These are phyloP conservation scores for Flaveria bidentis DNA, from an alignment of 129 eudicot genomes.

Conservation along the genomic window DNA sequence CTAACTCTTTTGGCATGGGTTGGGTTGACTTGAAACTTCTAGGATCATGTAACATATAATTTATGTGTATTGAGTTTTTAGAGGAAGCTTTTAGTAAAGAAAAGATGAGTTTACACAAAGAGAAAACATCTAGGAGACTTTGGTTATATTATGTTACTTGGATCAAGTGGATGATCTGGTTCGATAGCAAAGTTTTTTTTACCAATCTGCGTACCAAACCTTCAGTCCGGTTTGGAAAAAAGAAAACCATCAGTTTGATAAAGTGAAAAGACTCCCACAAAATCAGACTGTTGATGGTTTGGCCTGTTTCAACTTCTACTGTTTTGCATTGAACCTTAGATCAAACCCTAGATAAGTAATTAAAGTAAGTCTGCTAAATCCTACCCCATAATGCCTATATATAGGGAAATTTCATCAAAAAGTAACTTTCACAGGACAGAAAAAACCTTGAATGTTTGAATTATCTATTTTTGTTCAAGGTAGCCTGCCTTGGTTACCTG, in stretches of 20 bases:
- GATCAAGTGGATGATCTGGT: neutral
- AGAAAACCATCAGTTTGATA: neutral
- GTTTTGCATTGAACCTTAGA: neutral
- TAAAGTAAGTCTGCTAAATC: neutral
- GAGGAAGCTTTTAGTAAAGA: neutral
- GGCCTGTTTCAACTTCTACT: neutral
- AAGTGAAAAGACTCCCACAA: neutral
- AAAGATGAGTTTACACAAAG: neutral
- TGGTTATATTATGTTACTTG: conserved; percentile 4
- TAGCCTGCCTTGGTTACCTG: neutral
- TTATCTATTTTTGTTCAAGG: neutral
- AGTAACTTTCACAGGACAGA: neutral
- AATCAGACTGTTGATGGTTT: neutral
- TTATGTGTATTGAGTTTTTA: neutral
- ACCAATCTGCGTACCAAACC: neutral
- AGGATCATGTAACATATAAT: neutral
- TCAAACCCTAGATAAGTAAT: neutral
- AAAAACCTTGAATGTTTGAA: neutral
- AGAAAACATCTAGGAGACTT: neutral
- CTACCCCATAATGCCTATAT: neutral
- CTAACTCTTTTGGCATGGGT: neutral
- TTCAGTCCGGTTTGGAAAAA: neutral
- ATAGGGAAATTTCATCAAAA: neutral
- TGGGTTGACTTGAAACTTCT: neutral
- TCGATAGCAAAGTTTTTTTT: neutral